Evolutionary conservation across 2,329 filamentous ascomycete species (phyloP).

Genomic region (Orbilia blumenaviensis): DNA sequence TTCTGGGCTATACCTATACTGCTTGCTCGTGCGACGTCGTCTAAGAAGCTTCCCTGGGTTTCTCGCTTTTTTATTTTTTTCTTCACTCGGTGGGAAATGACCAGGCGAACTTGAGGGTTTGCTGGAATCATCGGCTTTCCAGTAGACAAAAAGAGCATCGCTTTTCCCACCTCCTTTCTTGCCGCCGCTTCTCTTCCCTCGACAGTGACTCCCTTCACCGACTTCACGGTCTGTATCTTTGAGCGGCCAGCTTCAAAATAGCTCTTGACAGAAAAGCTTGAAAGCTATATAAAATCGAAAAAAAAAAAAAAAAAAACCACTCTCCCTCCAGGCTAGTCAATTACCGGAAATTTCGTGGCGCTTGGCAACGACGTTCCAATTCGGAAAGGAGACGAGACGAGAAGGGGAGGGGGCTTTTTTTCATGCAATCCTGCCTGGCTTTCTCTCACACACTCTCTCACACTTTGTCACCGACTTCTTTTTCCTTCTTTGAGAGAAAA

Average conservation of each 20-base stretch:
- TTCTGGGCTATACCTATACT: constrained; percentile 6
- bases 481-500: constrained; percentile 9
- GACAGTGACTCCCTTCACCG: constrained; percentile 1
- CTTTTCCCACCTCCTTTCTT: constrained; percentile 6
- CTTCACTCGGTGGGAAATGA: constrained; percentile 22
- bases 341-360: constrained; percentile 43
- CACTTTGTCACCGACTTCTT: constrained; percentile 25
- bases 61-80: constrained; percentile 7
- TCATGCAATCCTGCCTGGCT: constrained; percentile 17
- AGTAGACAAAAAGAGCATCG: constrained; percentile 9
- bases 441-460: constrained; percentile 3
- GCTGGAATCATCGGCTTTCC: constrained; percentile 7
- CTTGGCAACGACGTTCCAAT: constrained; percentile 49
- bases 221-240: background rate
- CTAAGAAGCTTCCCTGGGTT: constrained; percentile 5
- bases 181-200: background rate
- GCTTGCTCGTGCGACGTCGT: constrained; percentile 28
- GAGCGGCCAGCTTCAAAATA: constrained; percentile 8
- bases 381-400: constrained; percentile 47
- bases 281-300: constrained; percentile 2
- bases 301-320: constrained; percentile 16
- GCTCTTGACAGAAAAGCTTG: constrained; percentile 13
- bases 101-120: constrained; percentile 28
- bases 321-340: constrained; percentile 34
- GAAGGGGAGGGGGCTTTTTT: constrained; percentile 29